Evolutionary conservation across 1,284 basidiomycete species (phyloP).

Genomic region (Peniophora sp.): DNA sequence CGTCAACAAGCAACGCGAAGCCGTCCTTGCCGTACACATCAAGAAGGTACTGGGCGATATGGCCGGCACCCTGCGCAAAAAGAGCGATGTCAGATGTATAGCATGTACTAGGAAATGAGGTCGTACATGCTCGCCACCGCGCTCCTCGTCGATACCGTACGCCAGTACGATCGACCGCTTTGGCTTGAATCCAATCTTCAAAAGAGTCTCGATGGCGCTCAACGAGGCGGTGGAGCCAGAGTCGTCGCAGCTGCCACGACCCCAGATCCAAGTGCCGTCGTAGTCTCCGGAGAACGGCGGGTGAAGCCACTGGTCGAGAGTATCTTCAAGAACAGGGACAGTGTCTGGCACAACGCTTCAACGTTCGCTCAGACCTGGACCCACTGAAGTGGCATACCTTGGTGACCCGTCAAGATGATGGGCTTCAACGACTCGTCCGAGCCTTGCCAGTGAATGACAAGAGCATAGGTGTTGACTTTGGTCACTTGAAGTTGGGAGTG

Average conservation of each 20-base stretch:
- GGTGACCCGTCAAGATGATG: constrained; percentile 60
- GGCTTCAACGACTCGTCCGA: constrained; percentile 56
- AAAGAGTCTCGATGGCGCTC: constrained; percentile 44
- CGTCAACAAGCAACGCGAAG: constrained; percentile 56
- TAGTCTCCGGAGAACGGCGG: constrained; percentile 60
- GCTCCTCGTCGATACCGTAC: constrained; percentile 74
- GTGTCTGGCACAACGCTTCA: constrained; percentile 37
- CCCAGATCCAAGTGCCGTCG: constrained; percentile 55
- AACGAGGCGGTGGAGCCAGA: constrained; percentile 39
- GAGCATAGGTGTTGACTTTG: constrained; percentile 56
- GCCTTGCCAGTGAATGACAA: constrained; percentile 66
- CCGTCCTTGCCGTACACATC: constrained; percentile 49
- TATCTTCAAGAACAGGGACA: constrained; percentile 55
- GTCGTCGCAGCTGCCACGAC: constrained; percentile 51
- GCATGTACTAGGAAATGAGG: neutral
- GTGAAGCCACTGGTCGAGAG: constrained; percentile 48
- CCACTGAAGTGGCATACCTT: constrained; percentile 35
- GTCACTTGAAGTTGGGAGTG: constrained; percentile 45
- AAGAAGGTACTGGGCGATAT: constrained; percentile 40
- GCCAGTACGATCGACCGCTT: constrained; percentile 55
- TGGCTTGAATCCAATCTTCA: constrained; percentile 47
- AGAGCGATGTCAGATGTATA: neutral
- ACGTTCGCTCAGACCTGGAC: neutral
- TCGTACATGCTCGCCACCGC: constrained; percentile 41
- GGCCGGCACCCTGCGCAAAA: constrained; percentile 39